Evolutionary conservation across 2,329 filamentous ascomycete species (phyloP), one percentile per base, ranked within the genome.

Genomic region (Dactylellina drechsleri): DNA sequence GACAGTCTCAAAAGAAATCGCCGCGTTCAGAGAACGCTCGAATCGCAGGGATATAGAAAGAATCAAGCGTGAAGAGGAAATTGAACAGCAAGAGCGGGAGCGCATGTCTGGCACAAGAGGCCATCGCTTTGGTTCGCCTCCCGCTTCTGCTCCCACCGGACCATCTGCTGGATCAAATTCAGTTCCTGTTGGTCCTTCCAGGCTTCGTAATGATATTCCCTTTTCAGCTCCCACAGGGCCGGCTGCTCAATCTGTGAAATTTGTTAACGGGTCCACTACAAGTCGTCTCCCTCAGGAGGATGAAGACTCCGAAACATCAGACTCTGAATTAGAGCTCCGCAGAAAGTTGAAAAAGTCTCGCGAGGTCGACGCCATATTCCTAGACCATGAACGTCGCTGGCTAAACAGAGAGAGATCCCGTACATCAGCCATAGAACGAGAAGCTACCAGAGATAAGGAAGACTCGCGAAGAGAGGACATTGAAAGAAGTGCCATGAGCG

Each of bases 1-100:
- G 81, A 93, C 92, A 0, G 95, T 99, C 15, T 92, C 95, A 0
- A 90, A 90, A 68, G 96, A 99, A 81, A 99, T 99, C 79, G 90
- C 92, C 0, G 92, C 93, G 0, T 99, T 99, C 84, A 87, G 95
- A 77, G 95, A 99, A 78, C 87, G 94, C 18, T 97, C 94, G 78
- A 97, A 89, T 73, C 89, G 91, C 76, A 87, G 94, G 45, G 95
- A 99, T 80, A 84, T 96, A 80, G 95, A 99, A 82, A 91, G 95
- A 2, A 83, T 97, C 41, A 89, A 90, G 80, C 86, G 90, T 52
- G 95, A 99, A 82, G 95, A 99, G 81, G 94, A 98, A 81, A 88
- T 97, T 78, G 95, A 98, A 81, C 91, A 92, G 67, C 86, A 90
- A 81, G 93, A 98, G 81, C 87, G 93, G 50, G 88, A 89, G 78